Base-by-base conservation (phyloP, 257 asterid genomes). In the Paraleonurus japonicus region DNA sequence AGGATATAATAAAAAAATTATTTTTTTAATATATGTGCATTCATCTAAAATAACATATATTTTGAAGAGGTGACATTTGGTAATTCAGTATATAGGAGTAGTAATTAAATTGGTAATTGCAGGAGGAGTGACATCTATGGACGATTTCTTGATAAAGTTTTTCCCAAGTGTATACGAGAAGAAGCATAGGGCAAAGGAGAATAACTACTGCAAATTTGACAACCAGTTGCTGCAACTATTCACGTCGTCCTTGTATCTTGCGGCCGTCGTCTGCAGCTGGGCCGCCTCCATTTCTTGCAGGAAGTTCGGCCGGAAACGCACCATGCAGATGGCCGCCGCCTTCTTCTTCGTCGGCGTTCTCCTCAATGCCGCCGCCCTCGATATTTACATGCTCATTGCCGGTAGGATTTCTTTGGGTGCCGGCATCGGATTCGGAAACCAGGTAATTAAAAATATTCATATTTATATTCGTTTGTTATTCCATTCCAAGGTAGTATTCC, bases 61-160 rank as follows among this genome's bases (percentile, higher is more conserved):
- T n/a, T n/a, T n/a, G n/a, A n/a, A n/a, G n/a, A n/a, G n/a, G n/a
- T n/a, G n/a, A n/a, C n/a, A n/a, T n/a, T n/a, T n/a, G n/a, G n/a
- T n/a, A n/a, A n/a, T n/a, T n/a, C n/a, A n/a, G n/a, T n/a, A n/a
- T n/a, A n/a, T n/a, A n/a, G n/a, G n/a, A n/a, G n/a, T n/a, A n/a
- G n/a, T n/a, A n/a, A n/a, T n/a, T n/a, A n/a, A n/a, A n/a, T n/a
- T n/a, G n/a, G n/a, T n/a, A n/a, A n/a, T n/a, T n/a, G n/a, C 84
- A 87, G 92, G 92, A 1, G 92, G 92, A 30, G 88, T 87, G n/a
- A 83, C 87, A 4, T 73, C 82, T 0, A 87, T 85, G 90, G 88
- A 87, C 67, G 85, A 81, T 23, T 87, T 87, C 51, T 41, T 87
- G 53, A 0, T 11, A 17, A 78, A 83, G 22, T 87, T 87, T 51